phyloP scores from a whole-genome alignment of 1,284 basidiomycete genomes.

The Stygiomarasmius scandens region DNA sequence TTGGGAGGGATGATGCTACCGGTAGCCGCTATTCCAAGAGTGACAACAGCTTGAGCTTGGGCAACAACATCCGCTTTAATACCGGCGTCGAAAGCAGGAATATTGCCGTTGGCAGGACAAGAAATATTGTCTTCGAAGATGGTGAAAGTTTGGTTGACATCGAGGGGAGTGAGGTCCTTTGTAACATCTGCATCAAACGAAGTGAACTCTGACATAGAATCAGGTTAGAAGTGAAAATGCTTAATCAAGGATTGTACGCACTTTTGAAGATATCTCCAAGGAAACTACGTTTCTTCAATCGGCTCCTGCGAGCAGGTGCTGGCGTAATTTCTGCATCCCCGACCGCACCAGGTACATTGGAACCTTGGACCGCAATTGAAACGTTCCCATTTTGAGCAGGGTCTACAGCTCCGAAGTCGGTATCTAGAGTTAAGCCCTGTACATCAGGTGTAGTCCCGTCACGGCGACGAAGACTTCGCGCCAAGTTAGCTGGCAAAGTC shows the following conservation, averaged over 20 bases:
- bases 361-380: conserved; percentile 28
- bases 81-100: conserved; percentile 20
- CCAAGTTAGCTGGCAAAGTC: conserved; percentile 13
- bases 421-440: conserved; percentile 36
- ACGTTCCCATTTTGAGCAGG: conserved; percentile 30
- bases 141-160: conserved; percentile 22
- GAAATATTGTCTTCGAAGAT: conserved; percentile 22
- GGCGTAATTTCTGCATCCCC: conserved; percentile 20
- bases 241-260: no score
- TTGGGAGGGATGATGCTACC: conserved; percentile 19
- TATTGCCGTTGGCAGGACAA: conserved; percentile 19
- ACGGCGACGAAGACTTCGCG: conserved; percentile 13
- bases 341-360: conserved; percentile 26
- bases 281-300: conserved; percentile 9
- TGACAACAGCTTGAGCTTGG: conserved; percentile 9
- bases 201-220: conserved; percentile 9
- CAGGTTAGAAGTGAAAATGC: background rate
- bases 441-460: conserved; percentile 25
- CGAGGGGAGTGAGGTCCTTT: conserved; percentile 13
- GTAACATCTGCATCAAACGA: conserved; percentile 13
- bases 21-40: conserved; percentile 14
- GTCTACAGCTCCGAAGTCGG: conserved; percentile 32
- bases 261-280: background rate
- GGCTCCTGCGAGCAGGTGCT: no score
- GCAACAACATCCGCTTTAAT: conserved; percentile 20